Evolutionary conservation across 176 grass and related monocot genomes (phyloP), one percentile per base, ranked within the genome.

Genomic region (Puya raimondii): DNA sequence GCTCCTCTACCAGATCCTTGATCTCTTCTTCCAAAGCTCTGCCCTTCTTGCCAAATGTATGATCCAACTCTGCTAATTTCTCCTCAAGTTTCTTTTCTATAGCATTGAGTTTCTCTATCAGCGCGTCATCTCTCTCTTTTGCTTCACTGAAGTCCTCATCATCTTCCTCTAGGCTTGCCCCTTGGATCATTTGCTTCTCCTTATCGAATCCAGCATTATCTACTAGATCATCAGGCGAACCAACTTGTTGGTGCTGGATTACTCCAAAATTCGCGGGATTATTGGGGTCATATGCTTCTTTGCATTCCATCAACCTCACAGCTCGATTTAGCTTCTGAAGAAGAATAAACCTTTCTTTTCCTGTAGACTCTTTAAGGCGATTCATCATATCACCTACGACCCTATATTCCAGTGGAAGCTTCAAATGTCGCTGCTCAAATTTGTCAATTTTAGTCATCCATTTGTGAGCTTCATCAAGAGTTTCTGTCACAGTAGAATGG

Each of bases 301-400:
- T 97, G 76, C 72, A 70, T 48, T 92, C 89, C 93, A 92, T 97
- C 59, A 92, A 33, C 80, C 89, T 83, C 53, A 92, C 47, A 1
- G 89, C 93, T 51, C 86, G 76, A 26, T 97, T 97, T 52, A 97
- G 80, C 78, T 97, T 90, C 71, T 88, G 86, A 50, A 92, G 89
- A 70, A 92, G 86, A 61, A 92, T 12, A 23, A 97, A 97, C 72
- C 86, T 86, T 1, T 97, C 93, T 63, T 92, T 97, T 51, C 80
- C 86, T 0, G 84, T 83, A 72, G 93, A 69, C 16, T 90, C 82
- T 69, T 97, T 92, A 1, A 97, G 81, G 9, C 71, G 82, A 66
- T 89, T 92, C 89, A 90, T 97, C 86, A 85, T 79, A 85, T 92
- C 86, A 16, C 89, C 86, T 9, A 97, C 90, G 23, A 97, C 93